A percentile compares a stretch with the other conserved stretches of the same genome.
Conservation (phyloP, 805 yeast species). For the Monosporozyma yasuniensis region DNA sequence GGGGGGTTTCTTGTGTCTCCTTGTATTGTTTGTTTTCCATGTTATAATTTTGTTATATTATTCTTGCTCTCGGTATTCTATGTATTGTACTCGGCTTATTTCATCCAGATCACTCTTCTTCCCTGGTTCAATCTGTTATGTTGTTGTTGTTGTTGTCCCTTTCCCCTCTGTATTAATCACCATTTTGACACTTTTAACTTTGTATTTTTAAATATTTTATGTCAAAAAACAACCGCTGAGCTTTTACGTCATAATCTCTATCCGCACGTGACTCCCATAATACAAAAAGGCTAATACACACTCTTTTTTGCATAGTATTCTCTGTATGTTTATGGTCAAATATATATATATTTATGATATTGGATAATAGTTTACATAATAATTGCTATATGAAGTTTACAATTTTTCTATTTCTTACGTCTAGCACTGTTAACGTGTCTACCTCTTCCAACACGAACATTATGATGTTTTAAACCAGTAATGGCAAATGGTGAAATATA, state of each 20-base stretch:
- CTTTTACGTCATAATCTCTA: background rate
- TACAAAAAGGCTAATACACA: no score
- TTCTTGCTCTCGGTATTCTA: no score
- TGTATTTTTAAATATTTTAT: background rate
- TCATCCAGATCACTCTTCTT: no score
- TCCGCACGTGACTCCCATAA: background rate
- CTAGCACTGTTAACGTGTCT: conserved; percentile 65
- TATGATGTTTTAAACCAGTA: conserved; percentile 49
- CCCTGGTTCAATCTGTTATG: no score
- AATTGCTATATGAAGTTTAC: no score
- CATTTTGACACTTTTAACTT: background rate
- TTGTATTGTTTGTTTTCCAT: background rate
- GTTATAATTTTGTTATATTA: background rate
- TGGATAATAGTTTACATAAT: background rate
- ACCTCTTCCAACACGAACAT: conserved; percentile 80
- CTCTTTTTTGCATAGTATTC: no score
- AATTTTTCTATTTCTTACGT: conserved; percentile 25
- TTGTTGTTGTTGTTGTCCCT: background rate
- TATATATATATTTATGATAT: no score
- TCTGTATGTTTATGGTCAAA: no score
- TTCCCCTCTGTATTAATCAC: background rate
- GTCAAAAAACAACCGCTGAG: background rate
- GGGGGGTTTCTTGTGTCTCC: background rate
- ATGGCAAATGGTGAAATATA: conserved; percentile 80
- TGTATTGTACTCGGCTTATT: no score